These are phyloP conservation scores for Paspalum notatum DNA, from an alignment of 176 grass and related monocot species.

Conservation along the genomic window DNA sequence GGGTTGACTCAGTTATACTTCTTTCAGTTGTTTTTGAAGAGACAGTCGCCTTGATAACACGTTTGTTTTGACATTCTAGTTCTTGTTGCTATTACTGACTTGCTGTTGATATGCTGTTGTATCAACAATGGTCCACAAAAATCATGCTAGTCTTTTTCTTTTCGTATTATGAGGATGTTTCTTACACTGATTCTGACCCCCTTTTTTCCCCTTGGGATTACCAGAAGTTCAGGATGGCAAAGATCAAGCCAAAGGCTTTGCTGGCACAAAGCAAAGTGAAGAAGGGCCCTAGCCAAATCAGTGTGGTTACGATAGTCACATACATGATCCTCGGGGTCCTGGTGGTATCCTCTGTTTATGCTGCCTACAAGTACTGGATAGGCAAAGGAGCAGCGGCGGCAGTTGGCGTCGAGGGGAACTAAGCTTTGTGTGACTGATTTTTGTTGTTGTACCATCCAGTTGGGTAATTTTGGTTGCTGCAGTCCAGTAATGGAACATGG, in stretches of 20 bases:
- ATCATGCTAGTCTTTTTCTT: background rate
- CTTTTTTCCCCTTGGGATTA: background rate
- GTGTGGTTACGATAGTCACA: conserved; percentile 50
- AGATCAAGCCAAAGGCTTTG: conserved; percentile 77
- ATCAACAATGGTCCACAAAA: background rate
- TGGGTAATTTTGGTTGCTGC: conserved; percentile 28
- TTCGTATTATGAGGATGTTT: background rate
- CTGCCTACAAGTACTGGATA: conserved; percentile 59
- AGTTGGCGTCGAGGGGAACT: conserved; percentile 44
- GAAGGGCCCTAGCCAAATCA: conserved; percentile 68
- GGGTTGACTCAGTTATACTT: no score
- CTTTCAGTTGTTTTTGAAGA: background rate
- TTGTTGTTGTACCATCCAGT: conserved; percentile 50
- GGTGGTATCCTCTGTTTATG: conserved; percentile 50
- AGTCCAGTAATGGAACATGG: conserved; percentile 14
- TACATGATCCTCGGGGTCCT: conserved; percentile 50
- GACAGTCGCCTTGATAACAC: background rate
- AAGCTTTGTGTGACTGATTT: conserved; percentile 12
- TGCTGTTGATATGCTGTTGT: background rate
- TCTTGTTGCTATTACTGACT: background rate
- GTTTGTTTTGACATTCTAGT: background rate
- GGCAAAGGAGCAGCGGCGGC: conserved; percentile 18
- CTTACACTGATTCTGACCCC: background rate
- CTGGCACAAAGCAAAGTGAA: conserved; percentile 78
- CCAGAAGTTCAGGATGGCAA: conserved; percentile 55